Percentiles rank a stretch among this genome's conserved stretches.
These are phyloP conservation scores for Neurospora tetraspora DNA, from an alignment of 495 filamentous ascomycete genomes.

Conservation along the genomic window DNA sequence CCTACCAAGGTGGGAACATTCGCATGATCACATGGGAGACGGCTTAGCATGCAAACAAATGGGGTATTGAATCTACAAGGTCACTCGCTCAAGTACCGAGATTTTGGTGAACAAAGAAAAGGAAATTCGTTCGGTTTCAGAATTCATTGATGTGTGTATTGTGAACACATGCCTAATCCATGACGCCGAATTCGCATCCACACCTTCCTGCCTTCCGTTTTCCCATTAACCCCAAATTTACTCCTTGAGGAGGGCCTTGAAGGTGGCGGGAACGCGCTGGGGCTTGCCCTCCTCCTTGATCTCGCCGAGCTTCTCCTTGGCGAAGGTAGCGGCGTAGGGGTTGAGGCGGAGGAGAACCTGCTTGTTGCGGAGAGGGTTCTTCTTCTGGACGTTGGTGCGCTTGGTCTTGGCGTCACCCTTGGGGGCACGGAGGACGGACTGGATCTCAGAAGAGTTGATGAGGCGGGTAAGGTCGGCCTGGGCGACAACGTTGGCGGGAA, in stretches of 20 bases:
- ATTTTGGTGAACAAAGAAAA: not conserved
- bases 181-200: constrained; percentile 28
- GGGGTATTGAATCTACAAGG: not conserved
- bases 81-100: not conserved
- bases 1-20: not conserved
- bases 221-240: not conserved
- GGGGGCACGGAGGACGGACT: constrained; percentile 79
- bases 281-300: constrained; percentile 32
- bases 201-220: constrained; percentile 8
- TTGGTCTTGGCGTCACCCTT: constrained; percentile 86
- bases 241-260: constrained; percentile 32
- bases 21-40: not conserved
- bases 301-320: constrained; percentile 50
- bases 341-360: constrained; percentile 95
- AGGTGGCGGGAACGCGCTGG: constrained; percentile 21
- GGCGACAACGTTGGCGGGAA: constrained; percentile 76
- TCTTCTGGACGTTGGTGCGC: constrained; percentile 89
- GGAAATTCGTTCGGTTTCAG: constrained; percentile 20
- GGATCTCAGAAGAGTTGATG: constrained; percentile 98
- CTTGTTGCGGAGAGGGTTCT: constrained; percentile 98
- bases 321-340: constrained; percentile 84
- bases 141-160: constrained; percentile 24
- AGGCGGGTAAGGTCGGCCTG: constrained; percentile 91
- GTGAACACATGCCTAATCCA: constrained; percentile 26
- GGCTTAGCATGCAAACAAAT: not conserved